Base-by-base conservation (phyloP, 768 basidiomycete genomes). In the Hydnum rufescens region DNA sequence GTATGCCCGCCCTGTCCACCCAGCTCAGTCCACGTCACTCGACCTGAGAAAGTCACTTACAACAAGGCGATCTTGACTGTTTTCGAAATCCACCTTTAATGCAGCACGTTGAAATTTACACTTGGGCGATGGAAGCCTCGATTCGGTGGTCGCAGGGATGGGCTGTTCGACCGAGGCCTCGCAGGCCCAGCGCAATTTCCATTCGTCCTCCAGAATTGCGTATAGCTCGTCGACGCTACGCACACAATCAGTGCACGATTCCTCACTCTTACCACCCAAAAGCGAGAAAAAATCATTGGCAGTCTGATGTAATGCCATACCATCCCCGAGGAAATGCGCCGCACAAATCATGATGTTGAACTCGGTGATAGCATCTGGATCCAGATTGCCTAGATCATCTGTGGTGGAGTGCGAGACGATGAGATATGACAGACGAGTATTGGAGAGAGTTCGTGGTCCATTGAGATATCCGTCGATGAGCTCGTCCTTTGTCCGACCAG, bases 251-350 rank as follows among this genome's bases (percentile, higher is more conserved):
- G 51, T 51, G 19, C 51, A 47, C n/a, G 61, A 34, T 13, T 59
- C 57, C 43, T 55, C 54, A 4, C 54, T 30, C 25, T 51, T 54
- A 3, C 52, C 56, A 0, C 73, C 77, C 36, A 87, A 66, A 2
- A 88, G 66, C 18, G 66, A 63, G 61, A 87, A 80, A 60, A 88
- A 77, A 57, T 87, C 82, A 62, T 85, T 84, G 25, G 81, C 82
- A 56, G 80, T 82, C 54, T 74, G 71, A 64, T 88, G 84, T 18
- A 88, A 70, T 1, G 84, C 81, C 78, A 87, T 86, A 22, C 87
- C 87, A 61, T 90, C 87, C 19, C 84, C 85, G 46, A 88, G 63
- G 63, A 80, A 88, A 62, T 90, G 87, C 4, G 81, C 75, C 3
- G 81, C 78, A 57, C 78, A 79, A 47, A 90, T 72, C 56, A 84